A percentile compares a stretch with the other conserved stretches of the same genome.
These are phyloP conservation scores for Esteya vermicola DNA, from an alignment of 2,329 filamentous ascomycete species.

Conservation along the genomic window DNA sequence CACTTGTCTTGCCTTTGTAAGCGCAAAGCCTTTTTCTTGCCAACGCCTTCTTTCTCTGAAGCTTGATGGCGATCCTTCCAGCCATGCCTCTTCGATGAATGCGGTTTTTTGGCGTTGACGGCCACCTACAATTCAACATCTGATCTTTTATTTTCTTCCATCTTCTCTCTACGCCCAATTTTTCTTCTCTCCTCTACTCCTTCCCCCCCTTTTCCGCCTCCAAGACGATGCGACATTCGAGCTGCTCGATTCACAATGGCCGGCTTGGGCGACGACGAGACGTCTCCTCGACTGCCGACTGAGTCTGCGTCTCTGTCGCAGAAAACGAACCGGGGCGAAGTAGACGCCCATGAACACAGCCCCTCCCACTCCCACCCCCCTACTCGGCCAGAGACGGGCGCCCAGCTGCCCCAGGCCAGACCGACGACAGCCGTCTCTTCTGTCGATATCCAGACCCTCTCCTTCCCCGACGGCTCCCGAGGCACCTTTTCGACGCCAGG, in stretches of 20 bases:
- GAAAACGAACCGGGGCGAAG: too few relatives aligned
- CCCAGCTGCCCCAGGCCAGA: constrained; percentile 36
- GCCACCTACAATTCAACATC: too few relatives aligned
- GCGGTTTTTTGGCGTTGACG: too few relatives aligned
- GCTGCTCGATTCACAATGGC: not conserved
- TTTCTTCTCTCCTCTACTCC: too few relatives aligned
- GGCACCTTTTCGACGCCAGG: constrained; percentile 42
- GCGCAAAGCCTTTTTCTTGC: too few relatives aligned
- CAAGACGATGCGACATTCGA: not conserved
- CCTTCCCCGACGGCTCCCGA: constrained; percentile 54
- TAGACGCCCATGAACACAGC: not conserved
- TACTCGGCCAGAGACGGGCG: constrained; percentile 23
- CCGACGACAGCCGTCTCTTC: constrained; percentile 78
- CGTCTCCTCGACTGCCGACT: not conserved
- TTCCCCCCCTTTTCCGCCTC: not conserved
- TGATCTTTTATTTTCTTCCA: too few relatives aligned
- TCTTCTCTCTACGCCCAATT: too few relatives aligned
- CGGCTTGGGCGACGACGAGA: constrained; percentile 1
- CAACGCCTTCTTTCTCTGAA: too few relatives aligned
- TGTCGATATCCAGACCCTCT: constrained; percentile 64
- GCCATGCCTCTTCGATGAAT: too few relatives aligned
- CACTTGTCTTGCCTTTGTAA: too few relatives aligned
- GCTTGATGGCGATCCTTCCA: too few relatives aligned
- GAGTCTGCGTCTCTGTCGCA: too few relatives aligned
- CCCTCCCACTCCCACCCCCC: constrained; percentile 23